Conservation (phyloP, 768 basidiomycete genomes). For the Tricholoma hemisulphureum region DNA sequence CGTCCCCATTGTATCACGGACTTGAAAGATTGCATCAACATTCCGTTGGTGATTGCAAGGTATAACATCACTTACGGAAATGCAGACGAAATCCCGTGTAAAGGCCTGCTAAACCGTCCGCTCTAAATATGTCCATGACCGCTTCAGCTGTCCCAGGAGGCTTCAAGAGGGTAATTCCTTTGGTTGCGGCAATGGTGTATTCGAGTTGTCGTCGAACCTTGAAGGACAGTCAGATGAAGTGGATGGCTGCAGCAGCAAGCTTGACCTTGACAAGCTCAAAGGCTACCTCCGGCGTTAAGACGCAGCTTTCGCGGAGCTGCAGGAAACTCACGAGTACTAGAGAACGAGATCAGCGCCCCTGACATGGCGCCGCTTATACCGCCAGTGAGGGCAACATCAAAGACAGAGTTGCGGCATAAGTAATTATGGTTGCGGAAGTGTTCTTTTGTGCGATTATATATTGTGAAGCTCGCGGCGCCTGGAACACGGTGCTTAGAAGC, state of each 20-base stretch:
- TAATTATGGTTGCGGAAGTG: conserved; percentile 57
- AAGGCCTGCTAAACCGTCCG: conserved; percentile 61
- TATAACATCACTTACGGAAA: conserved; percentile 52
- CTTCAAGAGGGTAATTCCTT: conserved; percentile 66
- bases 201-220: conserved; percentile 91
- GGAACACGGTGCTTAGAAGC: conserved; percentile 6
- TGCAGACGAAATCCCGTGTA: conserved; percentile 89
- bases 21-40: conserved; percentile 35
- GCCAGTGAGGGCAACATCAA: conserved; percentile 75
- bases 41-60: not conserved
- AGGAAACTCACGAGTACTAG: conserved; percentile 75
- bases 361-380: conserved; percentile 85
- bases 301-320: not conserved
- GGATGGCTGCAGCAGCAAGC: not conserved
- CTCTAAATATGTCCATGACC: conserved; percentile 72
- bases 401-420: conserved; percentile 54
- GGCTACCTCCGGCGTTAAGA: conserved; percentile 39
- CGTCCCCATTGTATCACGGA: conserved; percentile 87
- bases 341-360: conserved; percentile 85
- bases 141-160: conserved; percentile 79
- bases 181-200: conserved; percentile 83
- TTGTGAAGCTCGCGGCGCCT: conserved; percentile 91
- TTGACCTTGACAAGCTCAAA: conserved; percentile 94
- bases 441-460: conserved; percentile 84
- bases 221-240: conserved; percentile 3